Base-by-base conservation (phyloP, 2,329 filamentous ascomycete genomes). In the Talaromyces sp. region DNA sequence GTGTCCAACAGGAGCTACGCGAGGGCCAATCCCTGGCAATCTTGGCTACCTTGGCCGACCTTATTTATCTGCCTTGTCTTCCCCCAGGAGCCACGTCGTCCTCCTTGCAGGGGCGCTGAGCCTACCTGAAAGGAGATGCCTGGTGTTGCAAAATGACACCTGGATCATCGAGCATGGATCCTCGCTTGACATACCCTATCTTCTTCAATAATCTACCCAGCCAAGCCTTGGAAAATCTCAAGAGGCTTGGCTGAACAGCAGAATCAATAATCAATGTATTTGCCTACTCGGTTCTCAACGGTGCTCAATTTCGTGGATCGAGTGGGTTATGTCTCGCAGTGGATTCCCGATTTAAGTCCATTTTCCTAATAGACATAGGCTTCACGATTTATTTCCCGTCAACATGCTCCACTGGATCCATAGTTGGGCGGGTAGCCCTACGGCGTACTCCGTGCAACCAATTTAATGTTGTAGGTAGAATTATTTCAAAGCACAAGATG, bases 341-440 rank as follows among this genome's bases (percentile, higher is more conserved):
- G n/a, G 19, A 54, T 35, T 54, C 47, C 47, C 20, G 43, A 51
- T 51, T n/a, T 36, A 39, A 51, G 47, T 47, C 47, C 37, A 50
- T 35, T 46, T 36, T 35, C 43, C 43, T 27, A 46, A 22, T 46
- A 33, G 19, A 30, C 22, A 14, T 24, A 16, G 36, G 14, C 19
- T n/a, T 27, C 2, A 14, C 10, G 13, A 24, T 24, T n/a, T 41
- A 19, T 39, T 39, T 39, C 17, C 16, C 17, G 8, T n/a, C 20
- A 20, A 17, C 4, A 16, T 35, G n/a, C 22, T 41, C 39, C 39
- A 41, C 39, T 27, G 9, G 16, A 27, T 16, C 43, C 43, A 46
- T 17, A 10, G 10, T 19, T 19, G 36, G n/a, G 17, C 16, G n/a
- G 36, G 36, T 16, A 39, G 36, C 33, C 33, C 33, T 36, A 36